These are phyloP conservation scores for Hevea brasiliensis DNA, from an alignment of 345 rosid genomes.

Conservation along the genomic window DNA sequence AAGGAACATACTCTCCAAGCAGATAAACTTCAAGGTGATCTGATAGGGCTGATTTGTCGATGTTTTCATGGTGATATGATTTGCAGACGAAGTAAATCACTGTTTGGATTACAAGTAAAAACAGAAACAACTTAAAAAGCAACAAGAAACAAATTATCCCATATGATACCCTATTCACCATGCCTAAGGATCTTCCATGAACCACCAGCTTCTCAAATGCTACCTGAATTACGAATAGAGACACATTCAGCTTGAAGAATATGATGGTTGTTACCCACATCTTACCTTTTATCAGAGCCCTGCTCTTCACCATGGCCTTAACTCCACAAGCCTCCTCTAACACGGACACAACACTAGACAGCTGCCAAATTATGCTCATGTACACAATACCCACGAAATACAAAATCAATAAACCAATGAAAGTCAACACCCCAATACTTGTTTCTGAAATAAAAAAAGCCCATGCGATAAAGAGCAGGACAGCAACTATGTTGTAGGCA, in stretches of 20 bases:
- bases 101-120: conserved; percentile 42
- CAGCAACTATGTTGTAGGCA: conserved; percentile 9
- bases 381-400: conserved; percentile 37
- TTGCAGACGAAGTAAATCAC: conserved; percentile 62
- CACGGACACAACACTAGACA: conserved; percentile 51
- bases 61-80: conserved; percentile 54
- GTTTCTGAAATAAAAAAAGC: neutral
- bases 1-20: conserved; percentile 39
- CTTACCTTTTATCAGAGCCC: conserved; percentile 48
- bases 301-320: conserved; percentile 43
- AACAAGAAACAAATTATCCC: conserved; percentile 39
- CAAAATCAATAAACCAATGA: neutral
- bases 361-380: conserved; percentile 44
- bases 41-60: conserved; percentile 48
- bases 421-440: fast-evolving
- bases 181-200: conserved; percentile 21
- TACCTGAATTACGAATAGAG: neutral
- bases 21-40: conserved; percentile 55
- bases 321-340: conserved; percentile 46
- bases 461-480: neutral
- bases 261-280: conserved; percentile 5
- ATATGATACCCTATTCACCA: conserved; percentile 21
- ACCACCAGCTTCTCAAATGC: conserved; percentile 34
- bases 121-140: conserved; percentile 34
- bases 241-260: conserved; percentile 25